These are phyloP conservation scores for Leccinum fibrillosum DNA, from an alignment of 768 basidiomycete species.

Conservation along the genomic window DNA sequence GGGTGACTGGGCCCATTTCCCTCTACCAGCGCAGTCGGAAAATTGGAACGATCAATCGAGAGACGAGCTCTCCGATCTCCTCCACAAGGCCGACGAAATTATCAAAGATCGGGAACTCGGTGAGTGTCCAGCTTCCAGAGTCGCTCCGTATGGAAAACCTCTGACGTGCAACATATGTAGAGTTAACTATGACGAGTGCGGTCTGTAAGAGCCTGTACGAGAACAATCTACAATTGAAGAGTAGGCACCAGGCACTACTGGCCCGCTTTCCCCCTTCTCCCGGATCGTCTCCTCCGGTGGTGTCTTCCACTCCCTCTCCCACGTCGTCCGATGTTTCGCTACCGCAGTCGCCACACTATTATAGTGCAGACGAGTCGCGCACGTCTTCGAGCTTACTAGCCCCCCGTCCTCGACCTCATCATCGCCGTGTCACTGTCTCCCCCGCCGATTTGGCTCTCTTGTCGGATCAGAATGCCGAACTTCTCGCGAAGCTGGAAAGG, in stretches of 20 bases:
- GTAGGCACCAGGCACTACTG: conserved; percentile 68
- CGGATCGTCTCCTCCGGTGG: conserved; percentile 30
- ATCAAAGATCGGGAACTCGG: conserved; percentile 78
- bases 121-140: conserved; percentile 32
- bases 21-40: conserved; percentile 32
- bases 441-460: conserved; percentile 67
- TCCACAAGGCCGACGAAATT: conserved; percentile 69
- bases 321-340: conserved; percentile 25
- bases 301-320: conserved; percentile 22
- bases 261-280: conserved; percentile 56
- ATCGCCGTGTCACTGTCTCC: conserved; percentile 55
- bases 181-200: conserved; percentile 65
- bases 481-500: conserved; percentile 69
- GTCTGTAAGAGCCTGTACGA: conserved; percentile 69
- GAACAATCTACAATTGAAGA: conserved; percentile 64
- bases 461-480: conserved; percentile 81
- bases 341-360: conserved; percentile 34
- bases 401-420: conserved; percentile 26
- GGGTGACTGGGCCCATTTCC: conserved; percentile 9
- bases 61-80: conserved; percentile 67
- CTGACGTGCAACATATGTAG: conserved; percentile 32
- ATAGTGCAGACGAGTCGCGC: conserved; percentile 26
- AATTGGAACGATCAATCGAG: conserved; percentile 67
- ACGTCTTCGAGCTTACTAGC: conserved; percentile 18
- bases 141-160: conserved; percentile 2